These are phyloP conservation scores for Ceratobasidium sp. DNA, from an alignment of 1,284 basidiomycete genomes.

Conservation along the genomic window DNA sequence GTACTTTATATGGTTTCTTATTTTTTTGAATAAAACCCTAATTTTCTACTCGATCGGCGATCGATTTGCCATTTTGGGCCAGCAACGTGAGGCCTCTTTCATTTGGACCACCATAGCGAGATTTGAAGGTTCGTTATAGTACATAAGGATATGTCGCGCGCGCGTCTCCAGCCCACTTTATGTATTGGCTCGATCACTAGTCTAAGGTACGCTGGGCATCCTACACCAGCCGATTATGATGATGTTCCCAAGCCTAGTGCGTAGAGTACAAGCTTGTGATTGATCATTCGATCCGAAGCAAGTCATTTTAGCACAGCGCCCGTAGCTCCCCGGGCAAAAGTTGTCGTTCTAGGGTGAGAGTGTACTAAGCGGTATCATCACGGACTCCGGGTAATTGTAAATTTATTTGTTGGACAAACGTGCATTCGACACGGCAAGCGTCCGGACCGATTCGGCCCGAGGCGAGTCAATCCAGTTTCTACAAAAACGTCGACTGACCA, in stretches of 20 bases:
- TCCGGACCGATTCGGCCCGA: constrained; percentile 22
- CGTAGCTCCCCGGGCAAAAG: constrained; percentile 2
- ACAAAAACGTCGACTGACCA: constrained; percentile 30
- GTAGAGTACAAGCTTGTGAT: constrained; percentile 16
- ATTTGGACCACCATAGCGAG: too few species aligned
- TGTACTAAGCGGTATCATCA: constrained; percentile 8
- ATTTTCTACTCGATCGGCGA: constrained; percentile 10
- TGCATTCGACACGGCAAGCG: constrained; percentile 14
- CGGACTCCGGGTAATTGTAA: neutral
- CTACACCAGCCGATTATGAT: too few species aligned
- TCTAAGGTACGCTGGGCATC: too few species aligned
- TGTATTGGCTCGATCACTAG: too few species aligned
- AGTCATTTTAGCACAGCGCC: neutral
- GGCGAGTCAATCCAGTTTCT: constrained; percentile 37
- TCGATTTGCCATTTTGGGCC: constrained; percentile 39
- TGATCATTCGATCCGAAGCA: too few species aligned
- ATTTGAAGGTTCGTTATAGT: too few species aligned
- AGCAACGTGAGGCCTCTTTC: neutral
- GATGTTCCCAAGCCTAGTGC: too few species aligned
- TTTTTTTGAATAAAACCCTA: neutral
- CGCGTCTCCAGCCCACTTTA: too few species aligned
- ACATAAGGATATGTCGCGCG: too few species aligned
- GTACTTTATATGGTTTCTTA: neutral
- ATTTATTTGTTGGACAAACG: constrained; percentile 31
- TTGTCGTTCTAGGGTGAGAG: constrained; percentile 6